These are phyloP conservation scores for Byssoonygena ceratinophila DNA, from an alignment of 2,329 filamentous ascomycete genomes.

Conservation along the genomic window DNA sequence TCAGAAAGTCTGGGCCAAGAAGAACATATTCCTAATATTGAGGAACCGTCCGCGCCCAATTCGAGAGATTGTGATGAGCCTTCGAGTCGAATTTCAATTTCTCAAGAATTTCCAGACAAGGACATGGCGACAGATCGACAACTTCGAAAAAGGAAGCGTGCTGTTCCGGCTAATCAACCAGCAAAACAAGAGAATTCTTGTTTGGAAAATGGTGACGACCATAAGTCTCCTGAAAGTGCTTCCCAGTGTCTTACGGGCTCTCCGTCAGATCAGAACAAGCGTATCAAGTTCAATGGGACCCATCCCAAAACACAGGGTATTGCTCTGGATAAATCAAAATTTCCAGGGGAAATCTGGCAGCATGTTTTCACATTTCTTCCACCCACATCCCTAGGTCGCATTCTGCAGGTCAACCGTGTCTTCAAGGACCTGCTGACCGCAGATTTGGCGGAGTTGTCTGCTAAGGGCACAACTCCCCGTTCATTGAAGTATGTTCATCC, in stretches of 20 bases:
- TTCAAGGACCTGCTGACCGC: constrained; percentile 53
- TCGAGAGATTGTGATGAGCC: background rate
- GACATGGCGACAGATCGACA: background rate
- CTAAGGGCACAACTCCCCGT: constrained; percentile 26
- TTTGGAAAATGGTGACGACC: constrained; percentile 5
- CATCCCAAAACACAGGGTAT: background rate
- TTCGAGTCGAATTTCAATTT: constrained; percentile 3
- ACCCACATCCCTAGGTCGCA: constrained; percentile 51
- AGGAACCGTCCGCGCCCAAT: background rate
- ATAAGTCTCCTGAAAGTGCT: background rate
- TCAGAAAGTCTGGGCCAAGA: background rate
- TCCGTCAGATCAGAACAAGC: constrained; percentile 15
- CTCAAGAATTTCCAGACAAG: constrained; percentile 1
- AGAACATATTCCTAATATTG: background rate
- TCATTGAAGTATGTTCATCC: constrained; percentile 40
- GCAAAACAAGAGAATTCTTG: background rate
- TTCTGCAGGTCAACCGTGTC: constrained; percentile 56
- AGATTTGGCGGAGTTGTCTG: constrained; percentile 27
- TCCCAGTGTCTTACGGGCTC: background rate
- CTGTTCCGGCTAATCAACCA: background rate
- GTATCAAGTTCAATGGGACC: constrained; percentile 15
- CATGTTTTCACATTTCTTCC: constrained; percentile 57
- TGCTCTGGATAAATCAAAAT: constrained; percentile 23
- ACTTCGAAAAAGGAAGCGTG: constrained; percentile 14
- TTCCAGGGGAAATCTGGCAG: constrained; percentile 59